Percentiles rank a stretch among this genome's conserved stretches.
Conservation (phyloP, 2,329 filamentous ascomycete species). For the Polychaeton citri region DNA sequence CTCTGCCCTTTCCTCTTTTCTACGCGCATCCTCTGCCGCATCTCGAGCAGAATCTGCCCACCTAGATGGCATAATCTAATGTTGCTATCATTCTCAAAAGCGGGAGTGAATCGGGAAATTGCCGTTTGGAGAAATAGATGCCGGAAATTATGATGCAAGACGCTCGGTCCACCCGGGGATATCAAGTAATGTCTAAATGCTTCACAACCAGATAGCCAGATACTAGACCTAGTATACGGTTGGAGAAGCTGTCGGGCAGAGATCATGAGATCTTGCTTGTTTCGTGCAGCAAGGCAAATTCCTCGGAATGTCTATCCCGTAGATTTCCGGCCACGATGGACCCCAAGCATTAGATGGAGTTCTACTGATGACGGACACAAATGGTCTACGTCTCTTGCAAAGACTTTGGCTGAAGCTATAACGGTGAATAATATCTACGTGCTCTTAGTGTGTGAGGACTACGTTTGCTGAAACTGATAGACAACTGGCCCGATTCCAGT, state of each 20-base stretch:
- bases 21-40: constrained; percentile 55
- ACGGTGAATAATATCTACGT: constrained; percentile 40
- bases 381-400: constrained; percentile 89
- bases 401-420: constrained; percentile 75
- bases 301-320: constrained; percentile 8
- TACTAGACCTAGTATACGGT: too few relatives aligned
- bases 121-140: neutral
- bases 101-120: neutral
- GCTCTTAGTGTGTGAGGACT: neutral
- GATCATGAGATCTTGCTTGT: constrained; percentile 16
- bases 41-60: constrained; percentile 84
- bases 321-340: constrained; percentile 5
- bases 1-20: constrained; percentile 74
- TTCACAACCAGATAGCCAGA: too few relatives aligned
- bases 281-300: constrained; percentile 11
- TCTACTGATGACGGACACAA: constrained; percentile 28
- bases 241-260: neutral
- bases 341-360: constrained; percentile 27
- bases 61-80: constrained; percentile 43
- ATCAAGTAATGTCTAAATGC: too few relatives aligned
- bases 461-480: constrained; percentile 25
- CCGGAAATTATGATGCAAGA: neutral
- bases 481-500: constrained; percentile 83
- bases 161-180: neutral
- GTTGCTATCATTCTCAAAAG: neutral